A percentile compares a stretch with the other conserved stretches of the same genome.
phyloP scores from a whole-genome alignment of 805 yeast genomes.

The Yarrowia bubula region DNA sequence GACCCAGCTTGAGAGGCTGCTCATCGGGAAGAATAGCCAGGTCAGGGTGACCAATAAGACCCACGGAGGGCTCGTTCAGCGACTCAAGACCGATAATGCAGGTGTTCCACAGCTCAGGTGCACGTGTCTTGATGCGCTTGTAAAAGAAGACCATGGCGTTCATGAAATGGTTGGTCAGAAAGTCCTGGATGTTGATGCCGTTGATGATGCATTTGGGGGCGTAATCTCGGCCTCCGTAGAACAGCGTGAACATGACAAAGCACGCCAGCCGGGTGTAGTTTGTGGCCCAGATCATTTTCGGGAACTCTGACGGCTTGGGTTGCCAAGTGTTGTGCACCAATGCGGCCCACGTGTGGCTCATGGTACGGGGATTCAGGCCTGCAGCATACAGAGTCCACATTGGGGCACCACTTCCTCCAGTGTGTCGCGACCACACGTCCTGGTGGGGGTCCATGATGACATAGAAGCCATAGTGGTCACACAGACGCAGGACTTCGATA shows the following conservation, averaged over 20 bases:
- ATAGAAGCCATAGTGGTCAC: conserved; percentile 64
- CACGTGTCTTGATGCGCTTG: conserved; percentile 45
- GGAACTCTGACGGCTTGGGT: conserved; percentile 46
- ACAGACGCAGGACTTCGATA: conserved; percentile 55
- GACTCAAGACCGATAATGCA: conserved; percentile 72
- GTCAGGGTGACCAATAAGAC: conserved; percentile 63
- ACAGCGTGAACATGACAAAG: conserved; percentile 78
- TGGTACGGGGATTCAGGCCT: conserved; percentile 71
- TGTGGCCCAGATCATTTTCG: conserved; percentile 92
- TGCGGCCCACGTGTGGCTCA: conserved; percentile 74
- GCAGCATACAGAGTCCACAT: conserved; percentile 91
- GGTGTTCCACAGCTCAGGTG: conserved; percentile 42
- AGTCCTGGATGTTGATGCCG: conserved; percentile 74
- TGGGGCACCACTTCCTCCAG: conserved; percentile 96
- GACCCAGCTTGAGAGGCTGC: conserved; percentile 73
- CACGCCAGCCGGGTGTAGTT: conserved; percentile 76
- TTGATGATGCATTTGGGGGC: conserved; percentile 75
- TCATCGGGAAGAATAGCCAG: conserved; percentile 49
- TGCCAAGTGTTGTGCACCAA: conserved; percentile 59
- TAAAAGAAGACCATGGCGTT: conserved; percentile 52
- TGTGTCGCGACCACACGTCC: conserved; percentile 86
- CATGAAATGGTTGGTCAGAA: conserved; percentile 61
- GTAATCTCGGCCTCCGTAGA: conserved; percentile 72
- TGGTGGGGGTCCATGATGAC: conserved; percentile 88
- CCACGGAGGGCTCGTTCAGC: conserved; percentile 80